Evolutionary conservation across 2,329 filamentous ascomycete genomes (phyloP).

Genomic region (Ceratocystiopsis sp.): DNA sequence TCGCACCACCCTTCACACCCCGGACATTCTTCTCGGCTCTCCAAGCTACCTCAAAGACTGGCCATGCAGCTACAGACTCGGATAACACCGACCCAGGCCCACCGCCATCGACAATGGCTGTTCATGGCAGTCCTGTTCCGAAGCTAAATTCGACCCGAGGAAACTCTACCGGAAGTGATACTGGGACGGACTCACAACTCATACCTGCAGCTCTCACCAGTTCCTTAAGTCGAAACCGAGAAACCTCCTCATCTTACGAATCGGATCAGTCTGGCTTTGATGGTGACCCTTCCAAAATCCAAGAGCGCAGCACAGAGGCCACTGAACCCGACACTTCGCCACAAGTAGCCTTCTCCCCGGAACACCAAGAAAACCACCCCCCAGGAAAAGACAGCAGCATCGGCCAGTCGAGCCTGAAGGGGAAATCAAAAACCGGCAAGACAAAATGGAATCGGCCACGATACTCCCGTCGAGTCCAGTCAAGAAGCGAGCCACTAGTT

Average conservation of each 20-base stretch:
- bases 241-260: background rate
- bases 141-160: too few relatives aligned
- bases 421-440: constrained; percentile 5
- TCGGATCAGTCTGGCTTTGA: constrained; percentile 3
- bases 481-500: constrained; percentile 23
- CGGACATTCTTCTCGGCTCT: constrained; percentile 13
- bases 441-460: constrained; percentile 9
- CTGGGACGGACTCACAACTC: too few relatives aligned
- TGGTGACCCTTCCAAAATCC: background rate
- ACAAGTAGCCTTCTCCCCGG: background rate
- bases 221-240: background rate
- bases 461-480: constrained; percentile 29
- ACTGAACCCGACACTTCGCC: constrained; percentile 3
- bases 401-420: constrained; percentile 2
- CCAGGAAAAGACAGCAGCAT: background rate
- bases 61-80: too few relatives aligned
- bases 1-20: constrained; percentile 38
- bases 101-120: too few relatives aligned
- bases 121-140: too few relatives aligned
- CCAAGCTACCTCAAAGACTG: too few relatives aligned
- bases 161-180: too few relatives aligned
- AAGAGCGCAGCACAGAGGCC: constrained; percentile 5
- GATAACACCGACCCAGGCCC: too few relatives aligned
- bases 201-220: too few relatives aligned
- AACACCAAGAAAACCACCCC: background rate